phyloP scores from a whole-genome alignment of 1,284 basidiomycete species.

The Ceratobasidium sp. region DNA sequence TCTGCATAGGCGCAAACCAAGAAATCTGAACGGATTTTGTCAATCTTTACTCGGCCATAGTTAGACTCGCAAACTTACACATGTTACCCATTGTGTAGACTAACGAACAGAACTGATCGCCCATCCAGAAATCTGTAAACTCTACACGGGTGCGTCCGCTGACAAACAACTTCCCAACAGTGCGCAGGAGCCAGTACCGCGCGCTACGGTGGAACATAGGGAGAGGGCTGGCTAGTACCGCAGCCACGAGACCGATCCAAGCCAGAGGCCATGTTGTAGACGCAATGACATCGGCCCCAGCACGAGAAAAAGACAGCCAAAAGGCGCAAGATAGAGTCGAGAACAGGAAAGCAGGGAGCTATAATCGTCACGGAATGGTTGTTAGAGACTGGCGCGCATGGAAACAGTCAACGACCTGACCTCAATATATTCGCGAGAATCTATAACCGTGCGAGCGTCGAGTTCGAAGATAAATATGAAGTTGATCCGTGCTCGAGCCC shows the following conservation, averaged over 20 bases:
- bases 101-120: conserved; percentile 86
- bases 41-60: too few species aligned
- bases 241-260: conserved; percentile 76
- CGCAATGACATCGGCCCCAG: conserved; percentile 62
- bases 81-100: conserved; percentile 78
- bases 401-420: conserved; percentile 55
- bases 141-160: conserved; percentile 82
- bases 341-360: conserved; percentile 85
- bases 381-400: conserved; percentile 9
- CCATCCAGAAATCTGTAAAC: conserved; percentile 86
- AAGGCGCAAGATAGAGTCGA: conserved; percentile 83
- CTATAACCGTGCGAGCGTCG: conserved; percentile 77
- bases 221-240: conserved; percentile 81
- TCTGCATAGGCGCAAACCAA: conserved; percentile 76
- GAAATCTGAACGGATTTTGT: too few species aligned
- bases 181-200: conserved; percentile 82
- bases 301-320: conserved; percentile 81
- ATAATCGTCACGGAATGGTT: conserved; percentile 31
- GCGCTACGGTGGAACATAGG: conserved; percentile 72
- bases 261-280: conserved; percentile 82
- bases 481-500: conserved; percentile 82
- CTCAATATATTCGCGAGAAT: conserved; percentile 85
- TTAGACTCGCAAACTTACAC: conserved; percentile 50
- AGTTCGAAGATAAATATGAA: conserved; percentile 92
- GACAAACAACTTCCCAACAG: conserved; percentile 68